Evolutionary conservation across 192 early-diverging fungal species (phyloP).

Genomic region (Dispira parvispora): DNA sequence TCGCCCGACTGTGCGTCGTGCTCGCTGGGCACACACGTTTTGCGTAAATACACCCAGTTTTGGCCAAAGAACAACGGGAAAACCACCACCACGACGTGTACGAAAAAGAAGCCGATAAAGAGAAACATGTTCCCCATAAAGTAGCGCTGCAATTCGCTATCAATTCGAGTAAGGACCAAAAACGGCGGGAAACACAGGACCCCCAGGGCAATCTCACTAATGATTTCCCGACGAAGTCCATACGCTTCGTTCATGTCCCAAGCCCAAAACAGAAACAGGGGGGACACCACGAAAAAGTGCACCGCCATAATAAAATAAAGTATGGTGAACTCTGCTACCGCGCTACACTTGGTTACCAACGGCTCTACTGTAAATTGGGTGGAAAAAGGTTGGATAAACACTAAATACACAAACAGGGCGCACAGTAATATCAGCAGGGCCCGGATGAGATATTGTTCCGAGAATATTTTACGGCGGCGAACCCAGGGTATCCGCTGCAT

Average conservation of each 20-base stretch:
- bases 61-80: not conserved
- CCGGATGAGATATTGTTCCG: not conserved
- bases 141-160: not conserved
- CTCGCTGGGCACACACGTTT: not conserved
- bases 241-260: conserved; percentile 9
- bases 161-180: not conserved
- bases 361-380: not conserved
- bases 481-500: conserved; percentile 9
- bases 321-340: not conserved
- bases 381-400: conserved; percentile 11
- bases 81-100: conserved; percentile 5
- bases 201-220: not conserved
- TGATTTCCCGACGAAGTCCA: conserved; percentile 7
- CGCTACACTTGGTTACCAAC: not conserved
- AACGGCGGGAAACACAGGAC: not conserved
- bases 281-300: not conserved
- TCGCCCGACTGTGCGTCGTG: not conserved
- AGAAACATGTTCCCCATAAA: conserved; percentile 8
- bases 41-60: not conserved
- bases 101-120: not conserved
- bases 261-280: conserved; percentile 3
- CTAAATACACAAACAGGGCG: conserved; percentile 8
- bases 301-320: not conserved
- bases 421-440: conserved; percentile 3
- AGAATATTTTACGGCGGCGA: conserved; percentile 4